A percentile compares a stretch with the other conserved stretches of the same genome.
These are phyloP conservation scores for Aspergillus ostianus DNA, from an alignment of 495 filamentous ascomycete species.

Conservation along the genomic window DNA sequence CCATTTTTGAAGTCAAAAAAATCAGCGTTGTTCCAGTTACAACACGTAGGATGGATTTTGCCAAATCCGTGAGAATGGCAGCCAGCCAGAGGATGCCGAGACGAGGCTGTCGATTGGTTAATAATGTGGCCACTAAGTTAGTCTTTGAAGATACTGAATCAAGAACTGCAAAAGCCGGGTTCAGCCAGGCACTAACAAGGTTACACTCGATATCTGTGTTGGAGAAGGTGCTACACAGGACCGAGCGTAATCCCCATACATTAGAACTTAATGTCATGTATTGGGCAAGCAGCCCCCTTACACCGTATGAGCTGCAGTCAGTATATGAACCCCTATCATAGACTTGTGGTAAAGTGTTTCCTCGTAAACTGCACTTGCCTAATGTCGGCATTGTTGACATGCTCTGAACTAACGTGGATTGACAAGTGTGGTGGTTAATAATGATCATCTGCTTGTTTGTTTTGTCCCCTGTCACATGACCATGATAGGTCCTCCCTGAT, in stretches of 20 bases:
- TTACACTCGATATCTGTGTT: slow-evolving; percentile 29
- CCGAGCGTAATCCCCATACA: slow-evolving; percentile 27
- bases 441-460: neutral
- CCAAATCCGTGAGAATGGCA: slow-evolving; percentile 20
- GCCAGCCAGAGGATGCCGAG: slow-evolving; percentile 28
- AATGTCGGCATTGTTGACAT: neutral
- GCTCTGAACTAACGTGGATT: neutral
- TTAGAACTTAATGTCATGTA: slow-evolving; percentile 31
- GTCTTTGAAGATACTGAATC: slow-evolving; percentile 14
- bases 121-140: slow-evolving; percentile 10
- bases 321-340: no score
- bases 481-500: no score
- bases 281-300: slow-evolving; percentile 11
- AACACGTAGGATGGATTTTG: slow-evolving; percentile 20
- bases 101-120: slow-evolving; percentile 19
- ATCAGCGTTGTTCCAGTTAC: slow-evolving; percentile 22
- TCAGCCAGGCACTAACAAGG: slow-evolving; percentile 33
- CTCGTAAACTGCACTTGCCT: neutral
- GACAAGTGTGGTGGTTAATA: neutral
- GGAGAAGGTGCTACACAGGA: slow-evolving; percentile 30
- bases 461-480: neutral
- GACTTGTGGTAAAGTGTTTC: no score
- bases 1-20: slow-evolving; percentile 21
- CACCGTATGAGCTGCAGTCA: no score
- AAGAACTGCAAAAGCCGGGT: slow-evolving; percentile 27